These are phyloP conservation scores for Naganishia antarctica DNA, from an alignment of 768 basidiomycete species.

Conservation along the genomic window DNA sequence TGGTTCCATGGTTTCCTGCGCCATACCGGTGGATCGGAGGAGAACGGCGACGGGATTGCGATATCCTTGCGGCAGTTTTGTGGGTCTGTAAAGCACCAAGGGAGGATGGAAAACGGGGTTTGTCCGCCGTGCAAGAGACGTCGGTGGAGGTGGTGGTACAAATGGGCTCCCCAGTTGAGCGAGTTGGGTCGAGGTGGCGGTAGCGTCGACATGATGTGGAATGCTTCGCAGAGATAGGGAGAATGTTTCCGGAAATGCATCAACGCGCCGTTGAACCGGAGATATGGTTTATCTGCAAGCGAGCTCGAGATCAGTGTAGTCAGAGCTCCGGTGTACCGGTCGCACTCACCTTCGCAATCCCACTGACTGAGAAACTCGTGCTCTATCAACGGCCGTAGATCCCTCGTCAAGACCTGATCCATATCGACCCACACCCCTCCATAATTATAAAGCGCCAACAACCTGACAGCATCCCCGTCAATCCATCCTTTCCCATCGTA, in stretches of 20 bases:
- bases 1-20: constrained; percentile 59
- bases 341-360: constrained; percentile 87
- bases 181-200: constrained; percentile 68
- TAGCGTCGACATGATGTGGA: constrained; percentile 78
- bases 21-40: constrained; percentile 57
- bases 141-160: constrained; percentile 88
- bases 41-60: constrained; percentile 86
- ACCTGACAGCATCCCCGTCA: constrained; percentile 84
- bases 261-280: constrained; percentile 82
- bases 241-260: constrained; percentile 89
- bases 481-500: constrained; percentile 84
- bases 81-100: constrained; percentile 91
- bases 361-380: constrained; percentile 97
- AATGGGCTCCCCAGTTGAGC: constrained; percentile 87
- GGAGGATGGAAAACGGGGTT: constrained; percentile 83
- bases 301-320: no score
- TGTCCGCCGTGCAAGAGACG: constrained; percentile 67
- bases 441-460: constrained; percentile 79
- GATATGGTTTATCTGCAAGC: constrained; percentile 63
- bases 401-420: constrained; percentile 87
- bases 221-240: constrained; percentile 94
- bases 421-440: constrained; percentile 98
- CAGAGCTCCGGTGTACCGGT: no score
- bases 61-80: constrained; percentile 88
- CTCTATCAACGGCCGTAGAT: constrained; percentile 77